Base-by-base conservation (phyloP, 345 rosid genomes). In the Clarkia xantiana region DNA sequence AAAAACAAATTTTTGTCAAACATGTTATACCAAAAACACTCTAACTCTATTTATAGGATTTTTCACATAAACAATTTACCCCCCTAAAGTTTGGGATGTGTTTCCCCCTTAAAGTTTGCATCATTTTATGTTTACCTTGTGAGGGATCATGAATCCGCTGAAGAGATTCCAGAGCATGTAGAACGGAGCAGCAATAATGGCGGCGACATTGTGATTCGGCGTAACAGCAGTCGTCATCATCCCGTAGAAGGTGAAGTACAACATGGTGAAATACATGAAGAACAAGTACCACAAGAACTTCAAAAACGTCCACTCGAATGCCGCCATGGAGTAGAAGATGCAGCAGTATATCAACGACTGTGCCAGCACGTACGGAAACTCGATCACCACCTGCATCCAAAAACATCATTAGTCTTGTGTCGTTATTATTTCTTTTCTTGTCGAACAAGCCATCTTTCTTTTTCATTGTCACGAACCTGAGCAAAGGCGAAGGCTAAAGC, bases 91-190 rank as follows among this genome's bases (percentile, higher is more conserved):
- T 22, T 22, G 25, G 5, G 25, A 22, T 22, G 5, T 5, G 25
- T 29, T 29, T 3, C 36, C 2, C 36, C 36, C 36, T 29, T 29
- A 29, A 29, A 29, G 7, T 29, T 29, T 29, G 36, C 36, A 29
- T 29, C 29, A 23, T 29, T 40, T 51, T 8, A 18, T 14, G 18
- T 2, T 73, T 85, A 91, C 98, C 94, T 86, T 77, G 74, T 72
- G 75, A 23, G 96, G 78, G 67, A 91, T 91, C 96, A 84, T 84
- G 57, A 86, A 91, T 64, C 98, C 94, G 1, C 96, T 79, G 73
- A 91, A 91, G 69, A 91, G 90, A 75, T 91, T 86, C 98, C 98
- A 91, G n/a, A 86, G 85, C 98, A 86, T 91, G 58, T 91, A 86
- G 64, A 76, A 84, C 0, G 98, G 98, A 0, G 95, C 98, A 44